These are phyloP conservation scores for Aleurites moluccanus DNA, from an alignment of 441 rosid genomes.

Conservation along the genomic window DNA sequence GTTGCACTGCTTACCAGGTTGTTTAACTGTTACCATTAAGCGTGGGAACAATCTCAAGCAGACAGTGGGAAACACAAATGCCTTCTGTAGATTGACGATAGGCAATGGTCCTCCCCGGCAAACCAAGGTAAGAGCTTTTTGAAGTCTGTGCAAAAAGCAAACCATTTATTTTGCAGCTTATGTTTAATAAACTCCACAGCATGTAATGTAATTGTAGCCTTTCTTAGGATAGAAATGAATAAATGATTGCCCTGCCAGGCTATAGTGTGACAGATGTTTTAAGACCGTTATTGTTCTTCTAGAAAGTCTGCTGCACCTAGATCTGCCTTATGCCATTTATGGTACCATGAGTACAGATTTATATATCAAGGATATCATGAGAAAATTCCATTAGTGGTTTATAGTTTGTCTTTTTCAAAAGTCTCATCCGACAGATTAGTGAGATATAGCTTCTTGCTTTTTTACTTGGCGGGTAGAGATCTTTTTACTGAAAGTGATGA, in stretches of 20 bases:
- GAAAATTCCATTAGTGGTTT: neutral
- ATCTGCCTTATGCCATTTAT: neutral
- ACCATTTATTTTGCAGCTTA: neutral
- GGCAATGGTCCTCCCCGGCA: constrained; percentile 74
- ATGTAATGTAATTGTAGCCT: neutral
- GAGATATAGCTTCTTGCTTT: neutral
- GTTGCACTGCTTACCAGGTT: constrained; percentile 85
- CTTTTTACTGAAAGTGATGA: neutral
- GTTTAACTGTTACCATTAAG: constrained; percentile 73
- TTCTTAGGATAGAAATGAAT: neutral
- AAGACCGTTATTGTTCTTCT: neutral
- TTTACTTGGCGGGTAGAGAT: neutral
- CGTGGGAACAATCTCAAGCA: constrained; percentile 87
- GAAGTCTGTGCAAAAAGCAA: neutral
- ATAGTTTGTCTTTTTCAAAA: neutral
- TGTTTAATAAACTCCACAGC: neutral
- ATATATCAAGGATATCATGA: neutral
- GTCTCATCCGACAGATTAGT: neutral
- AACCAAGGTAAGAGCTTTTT: constrained; percentile 62
- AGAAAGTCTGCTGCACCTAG: neutral
- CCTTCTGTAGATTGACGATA: constrained; percentile 78
- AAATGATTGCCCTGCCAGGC: neutral
- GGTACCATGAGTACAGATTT: neutral
- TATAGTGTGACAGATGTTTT: neutral
- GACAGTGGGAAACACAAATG: constrained; percentile 71